Percentiles rank a stretch among this genome's conserved stretches.
phyloP scores from a whole-genome alignment of 1,139 yeast genomes.

The Zygosaccharomyces sapae region DNA sequence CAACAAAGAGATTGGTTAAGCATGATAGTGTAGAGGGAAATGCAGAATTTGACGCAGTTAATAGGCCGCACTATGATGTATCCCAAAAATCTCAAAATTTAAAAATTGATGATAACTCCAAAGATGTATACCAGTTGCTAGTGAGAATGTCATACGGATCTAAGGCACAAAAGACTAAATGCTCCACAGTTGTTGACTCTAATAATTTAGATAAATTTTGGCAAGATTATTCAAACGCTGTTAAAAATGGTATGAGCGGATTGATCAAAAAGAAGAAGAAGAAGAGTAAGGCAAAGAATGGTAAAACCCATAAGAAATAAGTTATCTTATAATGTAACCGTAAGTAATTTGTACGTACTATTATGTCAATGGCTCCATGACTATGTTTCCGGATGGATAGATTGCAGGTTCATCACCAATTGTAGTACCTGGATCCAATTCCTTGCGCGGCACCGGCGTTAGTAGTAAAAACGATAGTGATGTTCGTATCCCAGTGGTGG shows the following conservation, averaged over 20 bases:
- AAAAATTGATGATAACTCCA: slow-evolving; percentile 14
- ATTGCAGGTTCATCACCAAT: slow-evolving; percentile 45
- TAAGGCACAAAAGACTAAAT: slow-evolving; percentile 52
- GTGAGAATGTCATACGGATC: slow-evolving; percentile 52
- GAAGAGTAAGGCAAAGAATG: slow-evolving; percentile 42
- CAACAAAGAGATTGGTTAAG: slow-evolving; percentile 30
- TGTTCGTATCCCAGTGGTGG: slow-evolving; percentile 44
- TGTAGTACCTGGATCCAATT: slow-evolving; percentile 35
- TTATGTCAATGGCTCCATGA: slow-evolving; percentile 42
- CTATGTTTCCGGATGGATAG: slow-evolving; percentile 59
- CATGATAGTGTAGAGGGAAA: slow-evolving; percentile 30
- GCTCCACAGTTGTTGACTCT: slow-evolving; percentile 61
- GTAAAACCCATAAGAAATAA: slow-evolving; percentile 12
- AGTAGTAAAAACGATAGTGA: slow-evolving; percentile 45
- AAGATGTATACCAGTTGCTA: slow-evolving; percentile 44
- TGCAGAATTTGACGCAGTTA: slow-evolving; percentile 26
- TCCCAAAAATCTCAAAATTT: slow-evolving; percentile 25
- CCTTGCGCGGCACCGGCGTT: slow-evolving; percentile 55
- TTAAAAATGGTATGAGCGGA: slow-evolving; percentile 60
- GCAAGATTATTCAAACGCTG: slow-evolving; percentile 59
- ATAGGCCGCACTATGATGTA: slow-evolving; percentile 29
- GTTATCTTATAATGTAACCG: neutral
- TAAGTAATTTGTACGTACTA: neutral
- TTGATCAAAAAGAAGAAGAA: slow-evolving; percentile 62
- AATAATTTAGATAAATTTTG: slow-evolving; percentile 61